These are phyloP conservation scores for Haplosporangium sp. DNA, from an alignment of 371 early-diverging fungal genomes.

Conservation along the genomic window DNA sequence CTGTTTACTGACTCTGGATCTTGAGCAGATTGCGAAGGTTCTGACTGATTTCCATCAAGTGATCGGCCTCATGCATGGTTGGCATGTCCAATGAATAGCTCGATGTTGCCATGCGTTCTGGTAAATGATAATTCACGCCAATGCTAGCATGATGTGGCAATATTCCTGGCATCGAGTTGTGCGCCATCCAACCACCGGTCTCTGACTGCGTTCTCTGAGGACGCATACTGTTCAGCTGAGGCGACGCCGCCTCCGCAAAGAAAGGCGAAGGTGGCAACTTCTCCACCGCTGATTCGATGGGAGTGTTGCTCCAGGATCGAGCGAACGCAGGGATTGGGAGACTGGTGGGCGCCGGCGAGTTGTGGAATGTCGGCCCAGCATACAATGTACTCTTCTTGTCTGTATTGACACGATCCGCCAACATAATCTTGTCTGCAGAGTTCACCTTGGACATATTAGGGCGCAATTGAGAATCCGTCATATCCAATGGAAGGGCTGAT, in stretches of 20 bases:
- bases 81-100: constrained; percentile 20
- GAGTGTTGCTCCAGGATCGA: constrained; percentile 6
- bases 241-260: constrained; percentile 36
- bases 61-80: constrained; percentile 11
- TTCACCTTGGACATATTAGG: constrained; percentile 29
- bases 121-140: constrained; percentile 28
- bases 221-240: constrained; percentile 28
- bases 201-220: constrained; percentile 28
- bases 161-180: constrained; percentile 30
- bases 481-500: constrained; percentile 16
- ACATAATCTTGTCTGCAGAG: constrained; percentile 33
- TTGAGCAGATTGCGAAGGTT: constrained; percentile 48
- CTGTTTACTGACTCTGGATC: constrained; percentile 40
- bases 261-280: constrained; percentile 13
- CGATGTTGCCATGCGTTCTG: constrained; percentile 52
- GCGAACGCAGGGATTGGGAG: constrained; percentile 79
- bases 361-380: constrained; percentile 84
- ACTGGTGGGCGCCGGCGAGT: constrained; percentile 78
- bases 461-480: constrained; percentile 14
- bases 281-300: constrained; percentile 11
- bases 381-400: constrained; percentile 58
- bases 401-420: constrained; percentile 18
- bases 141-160: not conserved
- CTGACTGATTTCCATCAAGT: constrained; percentile 47
- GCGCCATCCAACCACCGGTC: constrained; percentile 24